These are phyloP conservation scores for Phalaenopsis hybrid DNA, from an alignment of 116 monocot genomes.

Conservation along the genomic window DNA sequence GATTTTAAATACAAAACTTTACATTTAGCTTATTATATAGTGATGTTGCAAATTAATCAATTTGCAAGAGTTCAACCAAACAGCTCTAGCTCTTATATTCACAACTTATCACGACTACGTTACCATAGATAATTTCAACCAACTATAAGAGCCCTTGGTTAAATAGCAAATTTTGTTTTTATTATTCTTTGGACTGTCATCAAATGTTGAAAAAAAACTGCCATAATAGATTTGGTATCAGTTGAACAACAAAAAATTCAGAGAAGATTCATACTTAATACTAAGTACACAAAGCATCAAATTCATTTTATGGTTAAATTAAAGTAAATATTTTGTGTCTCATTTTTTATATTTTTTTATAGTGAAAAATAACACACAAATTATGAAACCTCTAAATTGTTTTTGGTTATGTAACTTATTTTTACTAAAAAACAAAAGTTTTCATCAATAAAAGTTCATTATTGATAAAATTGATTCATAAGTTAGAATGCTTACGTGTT, in stretches of 20 bases:
- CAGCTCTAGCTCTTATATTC: too few species aligned
- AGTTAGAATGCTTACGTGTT: constrained; percentile 53
- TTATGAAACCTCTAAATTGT: background rate
- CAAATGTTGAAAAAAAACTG: background rate
- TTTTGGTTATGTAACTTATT: background rate
- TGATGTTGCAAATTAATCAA: background rate
- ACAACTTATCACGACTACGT: too few species aligned
- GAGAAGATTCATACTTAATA: background rate
- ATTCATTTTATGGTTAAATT: background rate
- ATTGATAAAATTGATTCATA: background rate
- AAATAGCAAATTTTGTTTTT: too few species aligned
- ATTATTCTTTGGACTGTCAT: background rate
- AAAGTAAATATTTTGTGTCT: background rate
- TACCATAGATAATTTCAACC: too few species aligned
- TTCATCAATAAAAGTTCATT: background rate
- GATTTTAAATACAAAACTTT: background rate
- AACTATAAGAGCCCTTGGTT: too few species aligned
- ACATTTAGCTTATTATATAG: background rate
- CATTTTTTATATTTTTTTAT: background rate
- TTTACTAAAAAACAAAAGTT: background rate
- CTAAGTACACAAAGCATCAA: background rate
- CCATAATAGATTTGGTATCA: background rate
- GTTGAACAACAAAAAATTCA: background rate
- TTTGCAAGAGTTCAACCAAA: background rate
- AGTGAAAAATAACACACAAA: background rate